These are phyloP conservation scores for Botrytis fabae DNA, from an alignment of 2,329 filamentous ascomycete species.

Conservation along the genomic window DNA sequence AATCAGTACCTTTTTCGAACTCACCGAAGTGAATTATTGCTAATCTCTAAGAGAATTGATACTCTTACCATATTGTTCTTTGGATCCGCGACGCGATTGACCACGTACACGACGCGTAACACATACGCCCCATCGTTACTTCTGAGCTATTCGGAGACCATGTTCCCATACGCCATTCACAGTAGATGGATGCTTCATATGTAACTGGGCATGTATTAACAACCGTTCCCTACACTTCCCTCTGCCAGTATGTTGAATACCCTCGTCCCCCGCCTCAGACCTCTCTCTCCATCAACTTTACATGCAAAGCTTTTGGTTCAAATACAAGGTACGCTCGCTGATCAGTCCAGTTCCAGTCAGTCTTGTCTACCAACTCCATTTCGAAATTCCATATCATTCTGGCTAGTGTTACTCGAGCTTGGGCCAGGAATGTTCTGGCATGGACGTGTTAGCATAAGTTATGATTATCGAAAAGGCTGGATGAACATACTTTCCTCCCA, in stretches of 20 bases:
- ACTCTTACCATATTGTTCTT: neutral
- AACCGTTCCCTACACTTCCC: neutral
- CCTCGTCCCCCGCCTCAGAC: neutral
- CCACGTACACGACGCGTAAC: neutral
- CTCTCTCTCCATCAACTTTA: neutral
- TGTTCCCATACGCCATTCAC: neutral
- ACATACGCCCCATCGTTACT: neutral
- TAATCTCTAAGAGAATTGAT: neutral
- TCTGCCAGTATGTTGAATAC: conserved; percentile 1
- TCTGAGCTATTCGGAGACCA: too few relatives aligned
- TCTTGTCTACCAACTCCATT: neutral
- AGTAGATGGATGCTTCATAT: neutral
- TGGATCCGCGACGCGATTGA: neutral
- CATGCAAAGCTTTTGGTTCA: conserved; percentile 14
- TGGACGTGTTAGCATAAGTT: neutral
- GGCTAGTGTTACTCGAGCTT: conserved; percentile 1
- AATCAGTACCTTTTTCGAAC: neutral
- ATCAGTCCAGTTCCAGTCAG: conserved; percentile 9
- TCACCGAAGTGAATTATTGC: neutral
- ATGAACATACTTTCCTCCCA: conserved; percentile 11
- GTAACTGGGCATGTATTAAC: neutral
- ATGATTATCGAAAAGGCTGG: neutral
- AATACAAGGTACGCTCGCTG: conserved; percentile 12
- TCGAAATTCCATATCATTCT: conserved; percentile 10
- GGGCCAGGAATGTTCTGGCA: neutral